A percentile compares a stretch with the other conserved stretches of the same genome.
Evolutionary conservation across 139 green algal species (phyloP).

Genomic region (Astrephomene gubernaculifera): DNA sequence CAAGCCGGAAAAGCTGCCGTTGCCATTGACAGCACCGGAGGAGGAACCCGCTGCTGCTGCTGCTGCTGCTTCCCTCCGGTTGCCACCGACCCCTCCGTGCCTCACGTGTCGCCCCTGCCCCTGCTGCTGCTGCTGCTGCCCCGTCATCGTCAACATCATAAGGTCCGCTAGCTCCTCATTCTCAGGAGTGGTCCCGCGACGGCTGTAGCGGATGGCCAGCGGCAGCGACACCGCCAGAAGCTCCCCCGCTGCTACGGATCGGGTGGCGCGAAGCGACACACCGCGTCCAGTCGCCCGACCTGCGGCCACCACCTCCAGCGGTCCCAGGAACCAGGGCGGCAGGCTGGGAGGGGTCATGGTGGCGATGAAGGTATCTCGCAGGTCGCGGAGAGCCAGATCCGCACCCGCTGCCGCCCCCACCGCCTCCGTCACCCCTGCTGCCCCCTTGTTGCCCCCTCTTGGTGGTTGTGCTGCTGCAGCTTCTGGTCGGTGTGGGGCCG

Average conservation of each 20-base stretch:
- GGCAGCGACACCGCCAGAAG: conserved; percentile 47
- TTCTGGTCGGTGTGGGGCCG: not conserved
- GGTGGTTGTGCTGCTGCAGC: not conserved
- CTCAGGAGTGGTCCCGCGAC: conserved; percentile 40
- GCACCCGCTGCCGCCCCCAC: not conserved
- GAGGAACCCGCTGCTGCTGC: no score
- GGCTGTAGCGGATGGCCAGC: conserved; percentile 37
- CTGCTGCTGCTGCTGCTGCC: not conserved
- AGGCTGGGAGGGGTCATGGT: not conserved
- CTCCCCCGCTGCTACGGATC: conserved; percentile 10
- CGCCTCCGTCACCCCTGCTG: not conserved
- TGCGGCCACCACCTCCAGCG: not conserved
- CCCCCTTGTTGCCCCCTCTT: not conserved
- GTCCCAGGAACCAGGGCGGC: conserved; percentile 43
- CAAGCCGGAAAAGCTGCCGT: not conserved
- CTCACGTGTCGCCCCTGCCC: not conserved
- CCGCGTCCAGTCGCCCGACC: not conserved
- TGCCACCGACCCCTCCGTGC: not conserved
- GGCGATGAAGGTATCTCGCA: conserved; percentile 34
- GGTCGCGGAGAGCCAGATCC: not conserved
- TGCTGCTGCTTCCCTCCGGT: not conserved
- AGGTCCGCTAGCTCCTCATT: conserved; percentile 61
- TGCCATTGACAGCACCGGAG: not conserved
- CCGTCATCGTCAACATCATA: conserved; percentile 31
- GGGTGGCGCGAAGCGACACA: not conserved